Base-by-base conservation (phyloP, 2,329 filamentous ascomycete species). In the Monosporascus sp. region DNA sequence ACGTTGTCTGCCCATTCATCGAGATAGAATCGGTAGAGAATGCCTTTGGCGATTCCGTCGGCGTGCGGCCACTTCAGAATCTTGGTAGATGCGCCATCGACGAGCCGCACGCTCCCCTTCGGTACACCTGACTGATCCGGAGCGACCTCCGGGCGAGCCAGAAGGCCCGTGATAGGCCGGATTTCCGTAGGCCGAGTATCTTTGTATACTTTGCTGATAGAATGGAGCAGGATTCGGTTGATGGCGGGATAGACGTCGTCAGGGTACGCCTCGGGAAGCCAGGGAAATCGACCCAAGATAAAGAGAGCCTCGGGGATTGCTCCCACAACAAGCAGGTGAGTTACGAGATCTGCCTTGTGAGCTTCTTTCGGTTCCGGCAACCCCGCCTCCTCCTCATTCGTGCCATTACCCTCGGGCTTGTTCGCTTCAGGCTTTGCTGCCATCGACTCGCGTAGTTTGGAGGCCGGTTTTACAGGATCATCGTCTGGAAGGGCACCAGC, bases 1-100 rank as follows among this genome's bases (percentile, higher is more conserved):
- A 99, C 80, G 58, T 94, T 96, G 70, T 97, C 93, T 2, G 86
- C 80, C 94, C 94, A 99, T 62, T 97, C 94, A 54, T 96, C 91
- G 86, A 94, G 97, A 70, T 99, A 99, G 67, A 95, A 97, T 36
- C 88, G 84, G 68, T 97, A 97, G 50, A 88, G 82, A n/a, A 81
- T 79, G 20, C 86, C 86, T 60, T 91, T 89, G 51, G 85, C 86
- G 25, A 83, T 84, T 64, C 94, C 89, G 58, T 96, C 92, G 5
- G 90, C 83, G 62, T 88, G 87, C 5, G 91, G 88, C 93, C 93
- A 97, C 56, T 89, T 83, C 58, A 94, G 76, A 17, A 83, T 78
- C 64, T 87, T 88, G 60, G 83, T 83, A n/a, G 81, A 73, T 3
- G 79, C 73, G 25, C 83, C 77, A 50, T 84, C 77, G 37, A 69